Percentiles rank a stretch among this genome's conserved stretches.
phyloP scores from a whole-genome alignment of 441 rosid genomes.

The Flueggea neowawraea region DNA sequence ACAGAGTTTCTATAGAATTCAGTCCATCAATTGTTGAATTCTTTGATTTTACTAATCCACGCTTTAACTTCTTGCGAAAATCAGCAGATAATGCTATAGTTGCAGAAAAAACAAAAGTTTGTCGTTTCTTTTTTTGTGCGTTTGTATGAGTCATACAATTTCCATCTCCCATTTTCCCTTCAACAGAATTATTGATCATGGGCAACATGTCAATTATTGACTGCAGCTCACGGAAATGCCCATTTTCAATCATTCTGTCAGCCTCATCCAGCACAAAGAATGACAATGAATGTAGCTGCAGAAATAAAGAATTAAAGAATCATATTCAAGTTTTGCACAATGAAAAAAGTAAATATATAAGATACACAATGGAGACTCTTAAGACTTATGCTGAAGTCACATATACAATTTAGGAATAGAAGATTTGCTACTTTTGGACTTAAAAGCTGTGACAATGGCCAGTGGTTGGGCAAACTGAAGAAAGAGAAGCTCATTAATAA shows the following conservation, averaged over 20 bases:
- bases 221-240: constrained; percentile 95
- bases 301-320: constrained; percentile 1
- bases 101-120: constrained; percentile 95
- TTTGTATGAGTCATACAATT: constrained; percentile 55
- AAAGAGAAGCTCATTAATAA: too few relatives aligned
- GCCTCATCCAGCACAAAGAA: constrained; percentile 99
- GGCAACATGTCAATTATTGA: constrained; percentile 97
- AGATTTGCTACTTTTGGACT: too few relatives aligned
- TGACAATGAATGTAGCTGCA: constrained; percentile 89
- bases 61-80: constrained; percentile 95
- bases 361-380: not conserved
- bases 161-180: constrained; percentile 45
- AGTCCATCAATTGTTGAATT: constrained; percentile 47
- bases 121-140: constrained; percentile 81
- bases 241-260: constrained; percentile 96
- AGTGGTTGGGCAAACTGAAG: too few relatives aligned
- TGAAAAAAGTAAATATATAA: not conserved
- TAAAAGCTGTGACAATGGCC: too few relatives aligned
- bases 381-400: too few relatives aligned
- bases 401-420: too few relatives aligned
- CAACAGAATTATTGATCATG: constrained; percentile 32
- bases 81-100: constrained; percentile 90
- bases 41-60: constrained; percentile 59
- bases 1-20: constrained; percentile 82
- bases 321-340: not conserved